Evolutionary conservation across 148 eudicot species (phyloP).

Genomic region (Suaeda aralocaspica): DNA sequence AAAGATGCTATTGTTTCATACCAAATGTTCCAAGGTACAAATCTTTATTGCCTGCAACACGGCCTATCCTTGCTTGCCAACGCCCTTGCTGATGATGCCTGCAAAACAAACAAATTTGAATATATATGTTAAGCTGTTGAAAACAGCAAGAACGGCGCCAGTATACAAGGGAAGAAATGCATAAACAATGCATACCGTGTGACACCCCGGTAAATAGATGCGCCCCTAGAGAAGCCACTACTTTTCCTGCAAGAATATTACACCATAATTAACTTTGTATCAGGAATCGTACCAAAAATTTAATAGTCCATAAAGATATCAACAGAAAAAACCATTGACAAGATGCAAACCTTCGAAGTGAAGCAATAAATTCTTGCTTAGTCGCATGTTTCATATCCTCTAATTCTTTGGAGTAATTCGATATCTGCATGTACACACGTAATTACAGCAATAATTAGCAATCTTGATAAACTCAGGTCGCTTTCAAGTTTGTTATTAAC

Average conservation of each 20-base stretch:
- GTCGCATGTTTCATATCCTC: constrained; percentile 89
- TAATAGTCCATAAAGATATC: no score
- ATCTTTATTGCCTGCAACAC: constrained; percentile 97
- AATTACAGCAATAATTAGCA: constrained; percentile 2
- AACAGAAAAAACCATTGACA: background rate
- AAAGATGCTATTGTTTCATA: constrained; percentile 15
- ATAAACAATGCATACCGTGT: constrained; percentile 46
- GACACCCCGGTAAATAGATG: constrained; percentile 93
- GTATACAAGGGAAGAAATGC: background rate
- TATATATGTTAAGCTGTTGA: background rate
- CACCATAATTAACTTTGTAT: background rate
- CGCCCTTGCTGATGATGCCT: constrained; percentile 99
- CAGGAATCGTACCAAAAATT: background rate
- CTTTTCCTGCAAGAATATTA: constrained; percentile 60
- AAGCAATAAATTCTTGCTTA: constrained; percentile 96
- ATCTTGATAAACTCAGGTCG: background rate
- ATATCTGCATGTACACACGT: constrained; percentile 33
- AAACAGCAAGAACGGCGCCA: background rate
- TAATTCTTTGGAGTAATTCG: constrained; percentile 61
- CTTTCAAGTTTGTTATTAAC: background rate
- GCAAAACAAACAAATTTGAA: background rate
- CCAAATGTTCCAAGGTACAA: constrained; percentile 94
- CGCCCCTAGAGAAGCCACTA: constrained; percentile 97
- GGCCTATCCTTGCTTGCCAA: constrained; percentile 99
- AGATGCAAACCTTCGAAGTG: constrained; percentile 62